A percentile compares a stretch with the other conserved stretches of the same genome.
These are phyloP conservation scores for Laburnicola sp. DNA, from an alignment of 2,329 filamentous ascomycete genomes.

Conservation along the genomic window DNA sequence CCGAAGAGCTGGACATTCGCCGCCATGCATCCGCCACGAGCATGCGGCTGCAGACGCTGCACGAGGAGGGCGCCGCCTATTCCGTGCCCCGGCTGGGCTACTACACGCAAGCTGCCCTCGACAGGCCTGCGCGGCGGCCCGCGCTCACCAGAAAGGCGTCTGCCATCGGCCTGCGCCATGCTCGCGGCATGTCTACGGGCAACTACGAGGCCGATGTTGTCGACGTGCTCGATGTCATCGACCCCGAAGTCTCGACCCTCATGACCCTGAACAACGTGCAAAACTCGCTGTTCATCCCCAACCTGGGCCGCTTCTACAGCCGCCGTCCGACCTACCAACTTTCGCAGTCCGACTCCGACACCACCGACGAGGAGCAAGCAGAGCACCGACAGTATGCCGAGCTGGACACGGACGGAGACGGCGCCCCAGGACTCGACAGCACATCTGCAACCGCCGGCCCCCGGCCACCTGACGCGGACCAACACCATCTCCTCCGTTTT, in stretches of 20 bases:
- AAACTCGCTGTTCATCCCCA: conserved; percentile 84
- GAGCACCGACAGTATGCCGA: conserved; percentile 8
- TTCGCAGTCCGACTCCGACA: conserved; percentile 52
- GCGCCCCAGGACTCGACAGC: conserved; percentile 18
- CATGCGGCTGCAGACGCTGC: conserved; percentile 39
- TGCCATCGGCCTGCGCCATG: conserved; percentile 32
- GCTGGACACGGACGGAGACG: conserved; percentile 19
- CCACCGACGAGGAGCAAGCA: conserved; percentile 34
- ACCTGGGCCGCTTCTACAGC: conserved; percentile 73
- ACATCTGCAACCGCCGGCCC: conserved; percentile 11
- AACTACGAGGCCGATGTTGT: conserved; percentile 65
- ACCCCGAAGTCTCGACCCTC: conserved; percentile 80
- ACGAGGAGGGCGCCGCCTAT: conserved; percentile 28
- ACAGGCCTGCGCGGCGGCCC: conserved; percentile 20
- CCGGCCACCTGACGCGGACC: conserved; percentile 18
- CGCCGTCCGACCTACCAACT: conserved; percentile 77
- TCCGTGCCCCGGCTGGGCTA: conserved; percentile 11
- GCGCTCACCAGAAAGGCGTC: conserved; percentile 27
- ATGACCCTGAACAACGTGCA: conserved; percentile 90
- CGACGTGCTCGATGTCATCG: conserved; percentile 70
- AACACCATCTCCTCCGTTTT: conserved; percentile 40
- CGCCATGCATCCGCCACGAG: conserved; percentile 33
- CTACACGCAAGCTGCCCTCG: conserved; percentile 20
- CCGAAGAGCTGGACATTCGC: conserved; percentile 31
- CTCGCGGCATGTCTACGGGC: conserved; percentile 14